Evolutionary conservation across 1,139 yeast species (phyloP), one percentile per base, ranked within the genome.

Genomic region (Debaryomycetaceae sp.): DNA sequence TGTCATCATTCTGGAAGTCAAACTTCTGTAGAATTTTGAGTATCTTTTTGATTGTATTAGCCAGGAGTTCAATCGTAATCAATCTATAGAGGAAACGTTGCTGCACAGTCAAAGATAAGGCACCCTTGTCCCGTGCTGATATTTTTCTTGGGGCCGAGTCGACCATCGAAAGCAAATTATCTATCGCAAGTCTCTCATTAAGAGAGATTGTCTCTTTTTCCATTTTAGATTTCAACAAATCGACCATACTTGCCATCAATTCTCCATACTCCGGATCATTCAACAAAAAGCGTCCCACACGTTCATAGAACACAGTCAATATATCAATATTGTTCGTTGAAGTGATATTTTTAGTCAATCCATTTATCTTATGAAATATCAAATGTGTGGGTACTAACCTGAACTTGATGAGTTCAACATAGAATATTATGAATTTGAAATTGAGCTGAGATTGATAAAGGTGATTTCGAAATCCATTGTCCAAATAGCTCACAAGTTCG

Each of bases 351-450:
- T 79, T 49, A 1, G 84, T 78, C 49, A 85, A 65, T 1, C 73
- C 66, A 49, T 86, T 71, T 44, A 86, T 76, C 57, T 82, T 85
- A 61, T 89, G 93, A 60, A 89, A 86, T 5, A 84, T 73, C 44
- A 84, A 72, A 61, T 80, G 85, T 20, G 72, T 69, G 0, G 96
- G 95, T n/a, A 90, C 72, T 52, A 89, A 62, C 51, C 79, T 81
- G 61, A 90, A 91, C 58, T 87, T 88, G 40, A 85, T 78, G 66
- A 90, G 68, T 57, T 91, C 97, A 42, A 83, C 71, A 51, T 87
- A 83, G 50, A 85, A 84, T 34, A 76, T 70, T 36, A 87, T 76
- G 51, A 78, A 81, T 51, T 72, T 75, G 53, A 82, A 78, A 50
- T 80, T 80, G 44, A 84, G 60, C 31, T 57, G 60, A 44, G 75